Conservation (phyloP, 345 rosid species). For the Eucalyptus pumila region DNA sequence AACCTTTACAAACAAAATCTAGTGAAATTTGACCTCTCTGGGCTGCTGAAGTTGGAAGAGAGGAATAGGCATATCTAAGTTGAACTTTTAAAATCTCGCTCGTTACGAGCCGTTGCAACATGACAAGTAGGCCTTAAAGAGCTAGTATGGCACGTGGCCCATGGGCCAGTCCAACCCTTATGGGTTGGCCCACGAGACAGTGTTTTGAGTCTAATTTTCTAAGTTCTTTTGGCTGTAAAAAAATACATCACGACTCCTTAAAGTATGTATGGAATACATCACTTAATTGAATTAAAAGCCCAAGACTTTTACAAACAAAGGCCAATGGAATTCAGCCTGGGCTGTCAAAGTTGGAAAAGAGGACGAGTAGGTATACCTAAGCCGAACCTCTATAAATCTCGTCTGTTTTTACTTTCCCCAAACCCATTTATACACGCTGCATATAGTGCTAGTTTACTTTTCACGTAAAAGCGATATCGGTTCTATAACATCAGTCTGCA, state of each 20-base stretch:
- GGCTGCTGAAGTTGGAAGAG: neutral
- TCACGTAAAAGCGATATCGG: neutral
- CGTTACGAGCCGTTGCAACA: accelerated
- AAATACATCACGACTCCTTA: accelerated
- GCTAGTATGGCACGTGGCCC: neutral
- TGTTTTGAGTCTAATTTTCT: neutral
- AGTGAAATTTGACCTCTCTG: neutral
- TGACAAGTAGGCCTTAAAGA: neutral
- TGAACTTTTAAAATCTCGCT: neutral
- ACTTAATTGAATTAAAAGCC: neutral
- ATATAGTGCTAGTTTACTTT: neutral
- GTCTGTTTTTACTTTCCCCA: accelerated
- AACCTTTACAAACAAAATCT: neutral
- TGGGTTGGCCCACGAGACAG: neutral
- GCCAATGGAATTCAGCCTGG: neutral
- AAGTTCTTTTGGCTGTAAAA: neutral
- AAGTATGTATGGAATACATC: accelerated
- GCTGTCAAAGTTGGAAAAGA: neutral
- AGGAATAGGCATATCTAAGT: neutral
- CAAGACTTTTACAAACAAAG: neutral
- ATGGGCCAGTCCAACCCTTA: neutral
- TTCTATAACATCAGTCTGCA: neutral
- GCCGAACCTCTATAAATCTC: neutral
- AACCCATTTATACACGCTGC: neutral
- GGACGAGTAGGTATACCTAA: accelerated